Conservation (phyloP, 768 basidiomycete genomes). For the Leucocoprinus birnbaumii region DNA sequence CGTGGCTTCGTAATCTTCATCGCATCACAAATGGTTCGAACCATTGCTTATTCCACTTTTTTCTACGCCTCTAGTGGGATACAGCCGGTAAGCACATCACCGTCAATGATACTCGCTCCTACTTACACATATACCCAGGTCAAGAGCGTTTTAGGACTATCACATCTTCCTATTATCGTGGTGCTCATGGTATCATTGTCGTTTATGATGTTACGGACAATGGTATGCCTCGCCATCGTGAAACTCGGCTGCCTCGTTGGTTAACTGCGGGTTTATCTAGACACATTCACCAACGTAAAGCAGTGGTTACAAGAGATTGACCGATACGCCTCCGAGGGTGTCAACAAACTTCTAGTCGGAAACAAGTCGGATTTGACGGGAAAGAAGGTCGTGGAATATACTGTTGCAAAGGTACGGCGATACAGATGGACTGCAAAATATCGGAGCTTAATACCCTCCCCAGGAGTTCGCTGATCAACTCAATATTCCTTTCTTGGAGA, state of each 20-base stretch:
- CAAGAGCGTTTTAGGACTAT: slow-evolving; percentile 99
- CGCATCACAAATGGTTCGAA: not conserved
- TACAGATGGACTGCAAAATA: not conserved
- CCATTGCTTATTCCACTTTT: not conserved
- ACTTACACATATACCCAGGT: slow-evolving; percentile 39
- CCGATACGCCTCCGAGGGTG: slow-evolving; percentile 95
- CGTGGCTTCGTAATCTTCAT: not conserved
- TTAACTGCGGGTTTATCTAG: slow-evolving; percentile 34
- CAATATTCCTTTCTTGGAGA: slow-evolving; percentile 93
- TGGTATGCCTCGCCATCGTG: slow-evolving; percentile 39
- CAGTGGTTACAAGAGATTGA: slow-evolving; percentile 94
- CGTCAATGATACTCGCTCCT: slow-evolving; percentile 2
- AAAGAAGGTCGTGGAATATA: slow-evolving; percentile 94
- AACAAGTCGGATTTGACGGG: slow-evolving; percentile 98
- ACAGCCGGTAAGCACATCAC: slow-evolving; percentile 69
- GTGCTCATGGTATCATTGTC: slow-evolving; percentile 96
- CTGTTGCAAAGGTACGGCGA: slow-evolving; percentile 69
- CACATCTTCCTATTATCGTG: slow-evolving; percentile 99
- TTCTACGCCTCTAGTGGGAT: slow-evolving; percentile 79
- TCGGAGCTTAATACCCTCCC: slow-evolving; percentile 5
- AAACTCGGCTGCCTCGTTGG: slow-evolving; percentile 2
- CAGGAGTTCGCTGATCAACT: slow-evolving; percentile 96
- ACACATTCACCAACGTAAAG: slow-evolving; percentile 94
- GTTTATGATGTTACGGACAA: slow-evolving; percentile 99
- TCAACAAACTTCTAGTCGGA: slow-evolving; percentile 97